Evolutionary conservation across 768 basidiomycete species (phyloP).

Genomic region (Podaxis rugospora): DNA sequence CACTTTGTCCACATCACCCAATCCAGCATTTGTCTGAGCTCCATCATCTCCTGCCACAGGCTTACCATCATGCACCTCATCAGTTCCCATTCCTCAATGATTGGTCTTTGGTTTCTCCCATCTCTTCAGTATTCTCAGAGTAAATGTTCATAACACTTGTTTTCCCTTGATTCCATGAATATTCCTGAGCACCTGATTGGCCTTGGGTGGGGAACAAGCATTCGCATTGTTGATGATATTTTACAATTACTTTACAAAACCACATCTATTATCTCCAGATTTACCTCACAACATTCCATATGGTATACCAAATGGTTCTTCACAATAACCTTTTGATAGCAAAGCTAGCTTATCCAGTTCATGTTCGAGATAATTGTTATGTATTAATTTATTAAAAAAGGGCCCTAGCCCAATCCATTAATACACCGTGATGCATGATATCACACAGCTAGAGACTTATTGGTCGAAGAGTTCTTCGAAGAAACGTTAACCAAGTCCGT

Average conservation of each 20-base stretch:
- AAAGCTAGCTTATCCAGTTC: background rate
- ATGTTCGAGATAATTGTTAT: background rate
- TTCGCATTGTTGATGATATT: background rate
- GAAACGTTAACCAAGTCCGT: background rate
- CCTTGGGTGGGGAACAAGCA: background rate
- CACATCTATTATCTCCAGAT: background rate
- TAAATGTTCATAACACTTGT: background rate
- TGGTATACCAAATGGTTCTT: background rate
- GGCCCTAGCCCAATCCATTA: background rate
- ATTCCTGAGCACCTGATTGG: background rate
- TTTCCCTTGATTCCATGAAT: background rate
- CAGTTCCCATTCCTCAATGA: too few relatives aligned
- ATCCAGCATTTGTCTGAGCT: too few relatives aligned
- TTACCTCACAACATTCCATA: background rate
- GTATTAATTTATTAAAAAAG: background rate
- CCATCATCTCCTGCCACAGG: too few relatives aligned
- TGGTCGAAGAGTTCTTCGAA: background rate
- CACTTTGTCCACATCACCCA: too few relatives aligned
- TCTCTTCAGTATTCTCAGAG: too few relatives aligned
- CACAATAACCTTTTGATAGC: background rate
- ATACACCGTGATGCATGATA: background rate
- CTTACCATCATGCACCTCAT: too few relatives aligned
- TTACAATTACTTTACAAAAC: background rate
- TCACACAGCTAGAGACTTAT: background rate
- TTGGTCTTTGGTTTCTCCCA: too few relatives aligned